These are phyloP conservation scores for Diaporthe sp. DNA, from an alignment of 2,329 filamentous ascomycete genomes.

Conservation along the genomic window DNA sequence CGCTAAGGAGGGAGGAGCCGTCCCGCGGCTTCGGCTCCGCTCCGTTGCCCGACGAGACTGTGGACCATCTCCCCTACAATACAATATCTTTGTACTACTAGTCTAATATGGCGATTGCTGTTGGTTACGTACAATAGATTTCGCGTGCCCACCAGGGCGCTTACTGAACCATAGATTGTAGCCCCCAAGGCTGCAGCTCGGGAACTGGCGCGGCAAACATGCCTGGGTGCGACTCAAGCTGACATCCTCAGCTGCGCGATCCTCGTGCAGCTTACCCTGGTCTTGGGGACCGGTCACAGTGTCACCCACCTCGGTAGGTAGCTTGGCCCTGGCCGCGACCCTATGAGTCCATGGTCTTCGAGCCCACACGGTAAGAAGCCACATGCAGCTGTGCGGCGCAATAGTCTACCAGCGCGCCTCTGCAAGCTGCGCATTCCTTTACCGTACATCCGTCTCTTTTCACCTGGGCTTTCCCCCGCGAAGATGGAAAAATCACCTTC, in stretches of 20 bases:
- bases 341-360: neutral
- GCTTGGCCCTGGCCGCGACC: conserved; percentile 32
- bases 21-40: conserved; percentile 23
- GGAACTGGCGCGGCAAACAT: conserved; percentile 22
- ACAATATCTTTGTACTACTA: neutral
- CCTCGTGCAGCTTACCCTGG: conserved; percentile 35
- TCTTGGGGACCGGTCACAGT: conserved; percentile 27
- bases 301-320: conserved; percentile 22
- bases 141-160: conserved; percentile 25
- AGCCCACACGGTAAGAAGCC: conserved; percentile 26
- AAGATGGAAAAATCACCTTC: conserved; percentile 1
- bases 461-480: neutral
- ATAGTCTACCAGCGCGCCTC: conserved; percentile 5
- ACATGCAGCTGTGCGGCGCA: conserved; percentile 36
- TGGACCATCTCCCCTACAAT: neutral
- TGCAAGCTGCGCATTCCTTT: conserved; percentile 14
- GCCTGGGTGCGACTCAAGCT: conserved; percentile 10
- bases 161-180: neutral
- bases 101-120: neutral
- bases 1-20: conserved; percentile 30
- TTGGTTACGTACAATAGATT: neutral
- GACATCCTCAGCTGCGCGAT: conserved; percentile 35
- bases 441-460: neutral
- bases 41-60: conserved; percentile 1
- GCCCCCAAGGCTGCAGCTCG: conserved; percentile 1